Base-by-base conservation (phyloP, 192 early-diverging fungal species). In the Umbelopsis isabellina region DNA sequence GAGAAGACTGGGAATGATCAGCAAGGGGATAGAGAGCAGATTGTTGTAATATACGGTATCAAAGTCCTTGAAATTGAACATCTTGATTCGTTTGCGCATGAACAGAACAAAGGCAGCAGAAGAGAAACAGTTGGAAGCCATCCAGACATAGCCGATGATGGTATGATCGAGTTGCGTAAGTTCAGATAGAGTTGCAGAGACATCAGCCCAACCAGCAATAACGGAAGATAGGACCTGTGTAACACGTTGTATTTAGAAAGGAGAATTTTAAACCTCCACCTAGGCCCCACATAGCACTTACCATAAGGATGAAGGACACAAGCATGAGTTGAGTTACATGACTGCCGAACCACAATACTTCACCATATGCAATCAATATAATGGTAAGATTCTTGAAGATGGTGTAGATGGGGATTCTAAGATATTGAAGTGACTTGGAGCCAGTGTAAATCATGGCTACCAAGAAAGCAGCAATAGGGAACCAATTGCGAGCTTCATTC, bases 11-110 rank as follows among this genome's bases (percentile, higher is more conserved):
- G 91, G 83, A 13, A 88, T 72, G 6, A 91, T 58, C 78, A 90
- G 87, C 16, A 94, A 82, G 13, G 97, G 97, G 65, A 94, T 81
- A 0, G 93, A 92, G 25, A 99, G 82, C 41, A 96, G 72, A 72
- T 97, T 98, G 89, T 99, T 99, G 81, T 95, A 98, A 76, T 91
- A 98, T 15, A 99, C 95, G 6, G 96, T 98, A 79, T 99, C 97
- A 81, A 95, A 97, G 75, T 99, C 97, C 80, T 95, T 95, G 72
- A 99, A 99, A 69, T 89, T 87, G 69, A 94, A 91, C 70, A 91
- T 79, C 83, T 91, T 93, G 77, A 96, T 95, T 67, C 90, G 88
- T 79, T 87, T 86, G 80, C 96, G 93, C 92, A 99, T 94, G 69
- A 92, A 88, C 69, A 99, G 82, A 10, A 93, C 89, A 80, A 92